Evolutionary conservation across 352 stramenopile genomes (phyloP).

Genomic region (Achlya hypogyna): DNA sequence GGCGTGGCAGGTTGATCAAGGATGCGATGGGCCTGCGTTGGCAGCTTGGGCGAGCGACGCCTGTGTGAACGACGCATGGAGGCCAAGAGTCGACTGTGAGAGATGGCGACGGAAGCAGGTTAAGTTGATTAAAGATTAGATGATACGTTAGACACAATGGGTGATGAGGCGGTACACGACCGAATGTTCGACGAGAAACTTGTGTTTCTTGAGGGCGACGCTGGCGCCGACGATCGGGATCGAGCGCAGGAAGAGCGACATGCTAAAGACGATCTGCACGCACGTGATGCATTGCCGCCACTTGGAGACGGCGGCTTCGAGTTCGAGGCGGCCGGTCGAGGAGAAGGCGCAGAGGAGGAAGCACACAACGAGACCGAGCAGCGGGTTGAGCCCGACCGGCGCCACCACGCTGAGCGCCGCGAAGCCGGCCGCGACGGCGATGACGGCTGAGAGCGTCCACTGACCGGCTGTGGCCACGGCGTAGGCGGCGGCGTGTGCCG

Average conservation of each 20-base stretch:
- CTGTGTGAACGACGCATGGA: not conserved
- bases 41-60: too few relatives aligned
- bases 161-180: slow-evolving; percentile 71
- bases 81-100: not conserved
- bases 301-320: slow-evolving; percentile 53
- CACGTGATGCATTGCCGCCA: slow-evolving; percentile 69
- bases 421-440: slow-evolving; percentile 50
- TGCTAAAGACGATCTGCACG: slow-evolving; percentile 66
- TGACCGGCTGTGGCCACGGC: slow-evolving; percentile 34
- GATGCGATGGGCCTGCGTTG: not conserved
- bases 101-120: not conserved
- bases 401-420: slow-evolving; percentile 13
- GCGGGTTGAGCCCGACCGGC: slow-evolving; percentile 29
- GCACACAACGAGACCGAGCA: slow-evolving; percentile 29
- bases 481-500: slow-evolving; percentile 60
- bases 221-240: slow-evolving; percentile 54
- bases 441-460: slow-evolving; percentile 45
- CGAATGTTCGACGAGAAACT: slow-evolving; percentile 69
- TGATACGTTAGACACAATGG: slow-evolving; percentile 49
- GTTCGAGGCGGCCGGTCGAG: slow-evolving; percentile 27
- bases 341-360: slow-evolving; percentile 14
- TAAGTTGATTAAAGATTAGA: not conserved
- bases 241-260: slow-evolving; percentile 72
- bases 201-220: slow-evolving; percentile 68
- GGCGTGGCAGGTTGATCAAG: not conserved